These are phyloP conservation scores for Chlorella vulgaris DNA, from an alignment of 139 green algal species.

Conservation along the genomic window DNA sequence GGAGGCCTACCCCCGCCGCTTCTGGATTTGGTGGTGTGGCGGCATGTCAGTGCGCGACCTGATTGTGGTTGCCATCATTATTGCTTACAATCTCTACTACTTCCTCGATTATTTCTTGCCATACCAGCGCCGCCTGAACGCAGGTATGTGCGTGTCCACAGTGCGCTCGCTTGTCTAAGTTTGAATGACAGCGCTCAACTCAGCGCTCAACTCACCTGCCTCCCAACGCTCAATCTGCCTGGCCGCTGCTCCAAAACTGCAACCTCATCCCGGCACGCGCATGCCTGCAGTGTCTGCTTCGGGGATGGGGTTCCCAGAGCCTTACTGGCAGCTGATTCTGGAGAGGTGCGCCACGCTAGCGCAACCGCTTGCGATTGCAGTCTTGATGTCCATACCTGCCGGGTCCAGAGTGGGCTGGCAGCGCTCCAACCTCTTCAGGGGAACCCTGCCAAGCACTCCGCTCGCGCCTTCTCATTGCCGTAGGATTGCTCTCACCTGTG, in stretches of 20 bases:
- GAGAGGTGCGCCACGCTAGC: conserved; percentile 8
- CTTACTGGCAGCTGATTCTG: not conserved
- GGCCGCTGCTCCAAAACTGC: no score
- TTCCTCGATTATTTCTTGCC: not conserved
- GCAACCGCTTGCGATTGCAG: no score
- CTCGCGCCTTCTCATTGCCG: not conserved
- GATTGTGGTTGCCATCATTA: not conserved
- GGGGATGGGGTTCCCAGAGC: not conserved
- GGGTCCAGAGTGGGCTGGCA: not conserved
- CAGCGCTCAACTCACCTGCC: no score
- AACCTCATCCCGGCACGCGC: not conserved
- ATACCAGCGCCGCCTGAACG: no score
- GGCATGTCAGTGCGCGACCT: conserved; percentile 19
- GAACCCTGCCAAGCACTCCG: not conserved
- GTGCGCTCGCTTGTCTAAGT: no score
- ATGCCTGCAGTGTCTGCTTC: not conserved
- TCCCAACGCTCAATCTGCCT: no score
- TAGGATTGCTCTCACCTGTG: conserved; percentile 29
- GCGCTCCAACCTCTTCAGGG: not conserved
- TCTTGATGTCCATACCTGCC: not conserved
- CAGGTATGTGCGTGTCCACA: no score
- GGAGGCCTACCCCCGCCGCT: not conserved
- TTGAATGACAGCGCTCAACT: no score
- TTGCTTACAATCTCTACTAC: conserved; percentile 21
- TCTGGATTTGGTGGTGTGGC: conserved; percentile 40